Evolutionary conservation across 1,139 yeast genomes (phyloP), one percentile per base, ranked within the genome.

Genomic region (Yamadazyma triangularis): DNA sequence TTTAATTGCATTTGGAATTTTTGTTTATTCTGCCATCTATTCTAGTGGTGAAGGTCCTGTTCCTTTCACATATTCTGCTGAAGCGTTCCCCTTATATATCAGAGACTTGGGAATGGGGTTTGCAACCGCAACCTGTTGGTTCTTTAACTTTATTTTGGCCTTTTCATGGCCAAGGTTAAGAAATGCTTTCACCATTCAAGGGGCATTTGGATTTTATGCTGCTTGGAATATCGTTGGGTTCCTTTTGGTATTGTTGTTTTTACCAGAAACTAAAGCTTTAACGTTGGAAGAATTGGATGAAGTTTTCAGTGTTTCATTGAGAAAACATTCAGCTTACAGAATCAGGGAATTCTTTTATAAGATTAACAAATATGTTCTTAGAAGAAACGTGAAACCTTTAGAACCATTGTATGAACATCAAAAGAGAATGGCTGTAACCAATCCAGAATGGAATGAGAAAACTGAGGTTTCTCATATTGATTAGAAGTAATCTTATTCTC

Each of bases 31-130:
- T 1, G 72, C 77, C 26, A 82, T 83, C 40, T 86, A 86, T 57
- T 83, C 93, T 1, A 78, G 86, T 2, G 93, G 94, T 36, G 87
- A 83, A 60, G 95, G 95, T 27, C 95, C 95, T 9, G 94, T 86
- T 29, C 95, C 95, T 8, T 86, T 86, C 64, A 83, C 93, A 2
- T 84, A 86, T 52, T 81, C 93, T 21, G 94, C 95, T 11, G 95
- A 86, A 57, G 84, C 41, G 29, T 86, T 85, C 68, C 91, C 93
- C 33, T 68, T 86, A 44, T 84, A 85, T 48, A 79, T 85, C 40
- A 78, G 96, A 60, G 94, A 87, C 48, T 62, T 85, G 31, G 94
- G 95, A 35, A 84, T 88, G 81, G 79, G 93, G 3, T 68, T 80
- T 44, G 95, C 94, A 13, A 82, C 93, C 18, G 84, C 89, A 18